Evolutionary conservation across 73 alveolate genomes (phyloP).

Genomic region (Urostyla sp.): DNA sequence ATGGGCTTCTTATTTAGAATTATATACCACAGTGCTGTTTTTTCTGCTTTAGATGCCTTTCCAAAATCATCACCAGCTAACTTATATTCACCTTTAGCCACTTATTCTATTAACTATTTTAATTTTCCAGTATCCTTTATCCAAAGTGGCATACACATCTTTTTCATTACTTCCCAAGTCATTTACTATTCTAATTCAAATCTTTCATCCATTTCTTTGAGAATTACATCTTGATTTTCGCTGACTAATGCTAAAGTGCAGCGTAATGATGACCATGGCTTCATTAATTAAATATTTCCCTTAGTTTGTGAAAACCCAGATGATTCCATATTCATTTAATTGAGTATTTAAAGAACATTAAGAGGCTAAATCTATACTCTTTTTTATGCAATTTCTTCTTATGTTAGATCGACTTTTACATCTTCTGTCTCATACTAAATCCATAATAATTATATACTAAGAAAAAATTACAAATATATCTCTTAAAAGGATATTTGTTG

Average conservation of each 20-base stretch:
- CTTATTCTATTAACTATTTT: constrained; percentile 41
- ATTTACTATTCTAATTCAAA: constrained; percentile 23
- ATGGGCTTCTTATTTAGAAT: constrained; percentile 43
- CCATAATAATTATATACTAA: not conserved
- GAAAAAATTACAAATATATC: constrained; percentile 14
- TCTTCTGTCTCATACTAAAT: constrained; percentile 60
- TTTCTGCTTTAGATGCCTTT: constrained; percentile 62
- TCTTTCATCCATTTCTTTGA: constrained; percentile 3
- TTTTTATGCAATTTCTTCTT: constrained; percentile 15
- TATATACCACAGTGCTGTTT: constrained; percentile 73
- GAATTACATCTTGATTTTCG: constrained; percentile 61
- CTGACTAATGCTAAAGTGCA: constrained; percentile 55
- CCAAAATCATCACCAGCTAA: constrained; percentile 50
- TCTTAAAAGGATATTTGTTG: constrained; percentile 23
- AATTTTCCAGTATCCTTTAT: constrained; percentile 50
- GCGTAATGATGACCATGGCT: constrained; percentile 59
- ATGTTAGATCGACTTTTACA: constrained; percentile 6
- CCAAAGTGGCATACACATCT: constrained; percentile 69
- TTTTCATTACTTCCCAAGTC: constrained; percentile 44
- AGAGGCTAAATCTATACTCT: constrained; percentile 17
- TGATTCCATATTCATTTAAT: no score
- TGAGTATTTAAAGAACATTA: constrained; percentile 34
- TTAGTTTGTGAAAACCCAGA: constrained; percentile 15
- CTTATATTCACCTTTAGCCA: constrained; percentile 63
- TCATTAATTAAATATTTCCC: constrained; percentile 20